A percentile compares a stretch with the other conserved stretches of the same genome.
Conservation (phyloP, 1,139 yeast genomes). For the Hyphopichia pseudoburtonii region DNA sequence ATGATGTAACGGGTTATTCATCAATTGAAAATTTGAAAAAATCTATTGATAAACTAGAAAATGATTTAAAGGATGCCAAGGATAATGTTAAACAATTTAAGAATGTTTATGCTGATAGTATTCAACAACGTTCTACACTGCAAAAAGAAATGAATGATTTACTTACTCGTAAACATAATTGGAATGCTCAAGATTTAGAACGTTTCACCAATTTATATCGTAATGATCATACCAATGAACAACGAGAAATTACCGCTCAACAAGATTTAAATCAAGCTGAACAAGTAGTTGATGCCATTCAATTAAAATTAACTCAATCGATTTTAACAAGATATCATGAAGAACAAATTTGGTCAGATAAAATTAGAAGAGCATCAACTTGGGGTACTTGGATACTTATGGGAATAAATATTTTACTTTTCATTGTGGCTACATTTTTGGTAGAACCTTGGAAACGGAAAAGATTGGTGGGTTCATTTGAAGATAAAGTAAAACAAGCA, state of each 20-base stretch:
- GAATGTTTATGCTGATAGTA: slow-evolving; percentile 57
- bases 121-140: slow-evolving; percentile 63
- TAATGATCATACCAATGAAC: slow-evolving; percentile 76
- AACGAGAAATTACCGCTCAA: slow-evolving; percentile 56
- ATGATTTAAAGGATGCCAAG: slow-evolving; percentile 50
- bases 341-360: slow-evolving; percentile 98
- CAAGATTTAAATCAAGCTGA: slow-evolving; percentile 57
- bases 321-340: slow-evolving; percentile 90
- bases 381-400: slow-evolving; percentile 95
- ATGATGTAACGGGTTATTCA: slow-evolving; percentile 91
- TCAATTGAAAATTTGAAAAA: slow-evolving; percentile 71
- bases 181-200: slow-evolving; percentile 80
- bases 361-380: slow-evolving; percentile 88
- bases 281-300: slow-evolving; percentile 64
- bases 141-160: slow-evolving; percentile 89
- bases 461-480: slow-evolving; percentile 79
- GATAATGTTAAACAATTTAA: slow-evolving; percentile 51
- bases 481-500: slow-evolving; percentile 66
- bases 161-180: slow-evolving; percentile 77
- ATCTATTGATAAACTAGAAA: slow-evolving; percentile 53
- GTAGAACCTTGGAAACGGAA: slow-evolving; percentile 95
- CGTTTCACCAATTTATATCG: slow-evolving; percentile 78
- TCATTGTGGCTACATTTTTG: slow-evolving; percentile 77
- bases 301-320: slow-evolving; percentile 67
- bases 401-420: slow-evolving; percentile 80